phyloP scores from a whole-genome alignment of 768 basidiomycete genomes.

The Phaeolepiota aurea region DNA sequence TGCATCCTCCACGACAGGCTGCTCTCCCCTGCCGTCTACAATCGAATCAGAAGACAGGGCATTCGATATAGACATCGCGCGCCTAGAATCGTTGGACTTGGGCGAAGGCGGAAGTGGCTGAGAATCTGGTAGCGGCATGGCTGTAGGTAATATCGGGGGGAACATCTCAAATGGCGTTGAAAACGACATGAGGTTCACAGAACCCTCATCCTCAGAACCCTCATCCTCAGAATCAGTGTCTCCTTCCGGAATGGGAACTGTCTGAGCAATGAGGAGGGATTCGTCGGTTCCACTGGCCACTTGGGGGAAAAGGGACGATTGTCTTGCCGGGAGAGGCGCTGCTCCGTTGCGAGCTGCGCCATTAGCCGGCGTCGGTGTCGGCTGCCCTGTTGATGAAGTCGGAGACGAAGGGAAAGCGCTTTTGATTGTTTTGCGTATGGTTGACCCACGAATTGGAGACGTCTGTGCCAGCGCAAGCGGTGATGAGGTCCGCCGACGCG shows the following conservation, averaged over 20 bases:
- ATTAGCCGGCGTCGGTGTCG: conserved; percentile 20
- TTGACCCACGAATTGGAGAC: conserved; percentile 21
- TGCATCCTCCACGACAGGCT: conserved; percentile 71
- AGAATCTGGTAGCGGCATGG: conserved; percentile 24
- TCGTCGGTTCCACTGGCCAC: conserved; percentile 37
- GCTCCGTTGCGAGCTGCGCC: conserved; percentile 14
- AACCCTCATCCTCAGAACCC: too few relatives aligned
- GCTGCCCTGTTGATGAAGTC: conserved; percentile 20
- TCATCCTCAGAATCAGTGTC: conserved; percentile 66
- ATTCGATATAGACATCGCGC: conserved; percentile 44
- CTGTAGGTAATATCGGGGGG: conserved; percentile 20
- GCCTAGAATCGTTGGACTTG: conserved; percentile 40
- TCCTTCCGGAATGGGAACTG: conserved; percentile 68
- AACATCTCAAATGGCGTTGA: conserved; percentile 57
- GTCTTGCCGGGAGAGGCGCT: conserved; percentile 28
- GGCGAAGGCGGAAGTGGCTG: conserved; percentile 47
- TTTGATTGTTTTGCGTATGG: conserved; percentile 29
- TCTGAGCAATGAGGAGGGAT: conserved; percentile 60
- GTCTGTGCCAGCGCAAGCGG: conserved; percentile 26
- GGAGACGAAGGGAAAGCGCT: conserved; percentile 29
- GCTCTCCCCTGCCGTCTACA: conserved; percentile 24
- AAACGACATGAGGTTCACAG: conserved; percentile 64
- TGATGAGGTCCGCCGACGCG: conserved; percentile 40
- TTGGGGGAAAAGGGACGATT: conserved; percentile 35
- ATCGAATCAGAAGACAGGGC: conserved; percentile 51